phyloP scores from a whole-genome alignment of 2,329 filamentous ascomycete genomes.

The Mollisia scopiformis region DNA sequence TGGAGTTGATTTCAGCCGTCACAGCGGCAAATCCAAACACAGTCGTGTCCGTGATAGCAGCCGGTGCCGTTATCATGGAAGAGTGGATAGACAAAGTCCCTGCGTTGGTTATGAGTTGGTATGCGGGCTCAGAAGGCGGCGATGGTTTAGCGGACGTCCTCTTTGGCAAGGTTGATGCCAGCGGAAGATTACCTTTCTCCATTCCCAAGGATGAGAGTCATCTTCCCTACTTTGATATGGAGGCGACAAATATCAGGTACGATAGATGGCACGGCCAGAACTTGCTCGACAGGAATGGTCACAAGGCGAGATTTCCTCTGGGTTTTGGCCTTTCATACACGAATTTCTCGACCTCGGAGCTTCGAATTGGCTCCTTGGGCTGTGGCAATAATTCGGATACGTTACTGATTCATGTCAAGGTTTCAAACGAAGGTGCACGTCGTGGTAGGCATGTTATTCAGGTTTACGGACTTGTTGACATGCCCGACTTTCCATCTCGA shows the following conservation, averaged over 20 bases:
- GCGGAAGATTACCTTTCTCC: constrained; percentile 18
- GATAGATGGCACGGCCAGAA: neutral
- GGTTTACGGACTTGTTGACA: neutral
- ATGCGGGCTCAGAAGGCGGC: constrained; percentile 13
- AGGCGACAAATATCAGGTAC: neutral
- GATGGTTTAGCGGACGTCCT: constrained; percentile 15
- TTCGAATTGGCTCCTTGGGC: neutral
- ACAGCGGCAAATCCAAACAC: constrained; percentile 10
- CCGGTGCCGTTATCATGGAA: neutral
- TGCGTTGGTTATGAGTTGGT: constrained; percentile 13
- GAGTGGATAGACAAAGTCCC: no score
- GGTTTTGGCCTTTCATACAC: constrained; percentile 5
- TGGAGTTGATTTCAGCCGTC: constrained; percentile 12
- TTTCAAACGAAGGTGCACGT: neutral
- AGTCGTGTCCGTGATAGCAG: constrained; percentile 12
- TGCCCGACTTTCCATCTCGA: no score
- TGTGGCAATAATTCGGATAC: neutral
- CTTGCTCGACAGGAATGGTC: neutral
- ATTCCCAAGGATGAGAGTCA: constrained; percentile 5
- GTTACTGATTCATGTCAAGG: neutral
- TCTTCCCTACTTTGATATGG: neutral
- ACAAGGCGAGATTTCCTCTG: neutral
- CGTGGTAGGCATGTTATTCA: neutral
- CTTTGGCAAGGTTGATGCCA: constrained; percentile 10
- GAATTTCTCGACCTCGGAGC: neutral